Evolutionary conservation across 306 rosid species (phyloP).

Genomic region (Inga oerstediana): DNA sequence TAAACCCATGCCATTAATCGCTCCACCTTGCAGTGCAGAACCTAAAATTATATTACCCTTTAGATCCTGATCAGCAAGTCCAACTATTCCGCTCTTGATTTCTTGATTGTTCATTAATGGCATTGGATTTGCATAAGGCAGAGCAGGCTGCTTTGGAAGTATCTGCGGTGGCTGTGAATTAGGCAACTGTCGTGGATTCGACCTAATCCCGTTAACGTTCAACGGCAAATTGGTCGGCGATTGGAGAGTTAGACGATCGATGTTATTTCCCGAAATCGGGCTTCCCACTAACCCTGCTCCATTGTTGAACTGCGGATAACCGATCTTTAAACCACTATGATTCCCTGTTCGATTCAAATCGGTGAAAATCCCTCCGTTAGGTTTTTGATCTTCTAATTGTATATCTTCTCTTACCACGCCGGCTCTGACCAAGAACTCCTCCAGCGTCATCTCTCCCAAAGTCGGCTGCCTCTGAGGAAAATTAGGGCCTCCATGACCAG

Average conservation of each 20-base stretch:
- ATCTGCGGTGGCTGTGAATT: conserved; percentile 43
- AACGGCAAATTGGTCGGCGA: conserved; percentile 68
- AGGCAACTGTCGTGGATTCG: conserved; percentile 55
- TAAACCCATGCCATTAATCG: conserved; percentile 73
- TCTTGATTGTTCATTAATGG: conserved; percentile 47
- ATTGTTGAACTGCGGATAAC: conserved; percentile 51
- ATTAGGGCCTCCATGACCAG: conserved; percentile 32
- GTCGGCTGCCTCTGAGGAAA: conserved; percentile 79
- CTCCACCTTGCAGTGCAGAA: conserved; percentile 63
- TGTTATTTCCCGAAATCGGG: conserved; percentile 38
- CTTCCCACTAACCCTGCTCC: conserved; percentile 49
- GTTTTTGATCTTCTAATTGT: conserved; percentile 40
- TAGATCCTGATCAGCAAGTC: conserved; percentile 63
- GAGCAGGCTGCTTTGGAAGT: conserved; percentile 68
- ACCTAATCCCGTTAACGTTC: conserved; percentile 80
- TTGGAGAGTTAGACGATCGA: conserved; percentile 53
- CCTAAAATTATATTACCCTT: conserved; percentile 45
- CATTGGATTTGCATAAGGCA: conserved; percentile 66
- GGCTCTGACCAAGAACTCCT: conserved; percentile 86
- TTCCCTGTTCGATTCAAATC: conserved; percentile 48
- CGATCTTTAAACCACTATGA: conserved; percentile 49
- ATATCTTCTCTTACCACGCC: conserved; percentile 93
- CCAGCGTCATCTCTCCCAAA: conserved; percentile 89
- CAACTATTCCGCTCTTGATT: conserved; percentile 73
- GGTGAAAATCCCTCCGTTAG: conserved; percentile 48